A percentile compares a stretch with the other conserved stretches of the same genome.
phyloP scores from a whole-genome alignment of 768 basidiomycete genomes.

The Serendipita sp. region DNA sequence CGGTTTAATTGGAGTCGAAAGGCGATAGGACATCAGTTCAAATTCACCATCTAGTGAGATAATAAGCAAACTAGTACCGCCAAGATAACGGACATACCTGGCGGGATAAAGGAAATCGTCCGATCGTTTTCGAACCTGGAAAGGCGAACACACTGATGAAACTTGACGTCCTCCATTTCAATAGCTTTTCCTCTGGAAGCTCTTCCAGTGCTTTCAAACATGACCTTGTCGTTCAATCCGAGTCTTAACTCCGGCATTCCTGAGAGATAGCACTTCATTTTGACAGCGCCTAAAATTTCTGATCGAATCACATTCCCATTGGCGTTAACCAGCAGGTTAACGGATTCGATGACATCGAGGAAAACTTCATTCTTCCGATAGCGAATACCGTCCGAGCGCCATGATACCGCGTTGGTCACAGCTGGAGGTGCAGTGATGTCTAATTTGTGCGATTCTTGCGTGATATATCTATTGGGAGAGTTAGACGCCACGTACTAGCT shows the following conservation, averaged over 20 bases:
- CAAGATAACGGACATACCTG: slow-evolving; percentile 17
- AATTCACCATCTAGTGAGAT: slow-evolving; percentile 78
- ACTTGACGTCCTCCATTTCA: slow-evolving; percentile 99
- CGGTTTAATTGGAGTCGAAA: slow-evolving; percentile 91
- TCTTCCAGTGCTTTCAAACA: slow-evolving; percentile 97
- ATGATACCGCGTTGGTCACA: slow-evolving; percentile 95
- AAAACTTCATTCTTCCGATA: slow-evolving; percentile 99
- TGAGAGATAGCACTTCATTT: slow-evolving; percentile 99
- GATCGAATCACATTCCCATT: slow-evolving; percentile 93
- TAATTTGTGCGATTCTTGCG: slow-evolving; percentile 94
- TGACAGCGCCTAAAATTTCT: slow-evolving; percentile 94
- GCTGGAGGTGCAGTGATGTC: slow-evolving; percentile 86
- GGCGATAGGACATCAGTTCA: slow-evolving; percentile 95
- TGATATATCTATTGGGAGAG: slow-evolving; percentile 61
- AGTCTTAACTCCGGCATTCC: slow-evolving; percentile 98
- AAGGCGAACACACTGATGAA: slow-evolving; percentile 97
- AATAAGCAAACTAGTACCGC: neutral
- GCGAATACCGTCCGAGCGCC: slow-evolving; percentile 92
- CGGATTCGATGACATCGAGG: slow-evolving; percentile 93
- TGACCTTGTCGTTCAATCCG: slow-evolving; percentile 97
- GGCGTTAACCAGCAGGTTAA: slow-evolving; percentile 91
- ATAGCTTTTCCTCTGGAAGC: slow-evolving; percentile 93
- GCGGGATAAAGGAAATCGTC: slow-evolving; percentile 97
- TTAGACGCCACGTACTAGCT: neutral
- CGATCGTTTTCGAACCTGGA: slow-evolving; percentile 97